Evolutionary conservation across 371 early-diverging fungal species (phyloP).

Genomic region (Encephalitozoon hellem): DNA sequence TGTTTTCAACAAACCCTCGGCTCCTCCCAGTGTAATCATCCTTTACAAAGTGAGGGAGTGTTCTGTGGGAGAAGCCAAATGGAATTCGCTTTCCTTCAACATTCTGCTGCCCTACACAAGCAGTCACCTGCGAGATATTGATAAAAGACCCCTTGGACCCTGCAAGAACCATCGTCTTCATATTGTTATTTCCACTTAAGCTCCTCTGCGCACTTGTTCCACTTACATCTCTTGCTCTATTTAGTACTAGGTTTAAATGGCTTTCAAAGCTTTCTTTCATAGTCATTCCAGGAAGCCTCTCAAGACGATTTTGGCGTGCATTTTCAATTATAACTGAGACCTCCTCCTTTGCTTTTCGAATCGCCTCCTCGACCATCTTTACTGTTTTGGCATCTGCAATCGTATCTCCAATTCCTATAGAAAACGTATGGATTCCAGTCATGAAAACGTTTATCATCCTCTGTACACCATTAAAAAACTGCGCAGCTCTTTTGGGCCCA

Average conservation of each 20-base stretch:
- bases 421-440: conserved; percentile 72
- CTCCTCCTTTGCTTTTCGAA: conserved; percentile 70
- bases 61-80: conserved; percentile 84
- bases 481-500: conserved; percentile 75
- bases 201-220: conserved; percentile 78
- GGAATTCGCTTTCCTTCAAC: conserved; percentile 97
- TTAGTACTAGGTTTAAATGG: conserved; percentile 72
- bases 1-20: conserved; percentile 94
- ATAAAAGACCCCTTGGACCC: conserved; percentile 96
- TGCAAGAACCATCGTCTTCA: conserved; percentile 91
- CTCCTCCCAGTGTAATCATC: conserved; percentile 91
- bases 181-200: conserved; percentile 83
- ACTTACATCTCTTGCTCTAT: conserved; percentile 85
- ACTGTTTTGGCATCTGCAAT: conserved; percentile 80
- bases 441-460: conserved; percentile 89
- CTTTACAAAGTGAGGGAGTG: conserved; percentile 91
- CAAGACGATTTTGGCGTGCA: conserved; percentile 75
- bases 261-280: conserved; percentile 88
- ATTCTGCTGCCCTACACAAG: conserved; percentile 98
- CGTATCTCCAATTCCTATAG: conserved; percentile 97
- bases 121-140: conserved; percentile 95
- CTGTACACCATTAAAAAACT: conserved; percentile 86
- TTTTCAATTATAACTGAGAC: conserved; percentile 74
- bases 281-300: conserved; percentile 89
- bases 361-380: conserved; percentile 71